Evolutionary conservation across 345 rosid genomes (phyloP).

Genomic region (Theobroma cacao): DNA sequence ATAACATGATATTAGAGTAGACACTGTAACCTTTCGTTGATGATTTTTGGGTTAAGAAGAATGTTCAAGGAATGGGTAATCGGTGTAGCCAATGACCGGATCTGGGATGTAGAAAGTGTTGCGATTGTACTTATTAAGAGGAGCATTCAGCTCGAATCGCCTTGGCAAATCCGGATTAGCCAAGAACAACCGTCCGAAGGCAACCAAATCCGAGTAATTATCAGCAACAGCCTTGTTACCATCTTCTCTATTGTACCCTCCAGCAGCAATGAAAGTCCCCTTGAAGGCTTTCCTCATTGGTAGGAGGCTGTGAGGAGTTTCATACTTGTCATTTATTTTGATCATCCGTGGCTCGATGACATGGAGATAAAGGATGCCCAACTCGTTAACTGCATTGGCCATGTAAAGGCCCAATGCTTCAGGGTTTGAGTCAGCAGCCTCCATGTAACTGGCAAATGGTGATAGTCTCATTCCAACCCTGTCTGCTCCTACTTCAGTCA

Average conservation of each 20-base stretch:
- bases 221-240: constrained; percentile 36
- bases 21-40: too few species aligned
- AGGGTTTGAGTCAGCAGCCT: not conserved
- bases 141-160: too few species aligned
- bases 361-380: constrained; percentile 30
- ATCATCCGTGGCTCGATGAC: constrained; percentile 39
- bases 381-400: not conserved
- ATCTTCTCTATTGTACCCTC: constrained; percentile 33
- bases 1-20: too few species aligned
- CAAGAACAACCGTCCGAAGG: constrained; percentile 51
- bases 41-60: not conserved
- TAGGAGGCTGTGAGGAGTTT: constrained; percentile 15
- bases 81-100: constrained; percentile 64
- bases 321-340: constrained; percentile 10
- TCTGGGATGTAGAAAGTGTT: constrained; percentile 41
- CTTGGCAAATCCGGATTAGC: constrained; percentile 53
- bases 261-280: constrained; percentile 40
- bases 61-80: constrained; percentile 56
- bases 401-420: constrained; percentile 6
- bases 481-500: constrained; percentile 6
- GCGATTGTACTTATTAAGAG: constrained; percentile 48
- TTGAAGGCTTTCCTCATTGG: constrained; percentile 36
- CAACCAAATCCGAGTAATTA: constrained; percentile 51
- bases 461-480: constrained; percentile 18
- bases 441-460: constrained; percentile 1